Base-by-base conservation (phyloP, 306 rosid genomes). In the Sicyos baderoa region DNA sequence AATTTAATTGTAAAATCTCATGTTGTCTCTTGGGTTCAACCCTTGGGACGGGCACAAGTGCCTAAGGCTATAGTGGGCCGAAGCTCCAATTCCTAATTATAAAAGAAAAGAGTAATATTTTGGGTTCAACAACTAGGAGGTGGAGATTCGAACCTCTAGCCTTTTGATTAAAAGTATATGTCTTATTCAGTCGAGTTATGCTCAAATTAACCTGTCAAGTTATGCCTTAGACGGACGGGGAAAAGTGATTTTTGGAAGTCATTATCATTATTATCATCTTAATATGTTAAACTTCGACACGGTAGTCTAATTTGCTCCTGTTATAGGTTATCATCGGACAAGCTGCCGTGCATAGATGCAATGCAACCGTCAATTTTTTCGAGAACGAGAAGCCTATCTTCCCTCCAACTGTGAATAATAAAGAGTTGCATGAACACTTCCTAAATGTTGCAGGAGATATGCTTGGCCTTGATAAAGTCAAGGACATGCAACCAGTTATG, bases 281-380 rank as follows among this genome's bases (percentile, higher is more conserved):
- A 16, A 27, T 49, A 15, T 49, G 72, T 22, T 51, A 21, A 23
- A 29, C 60, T 35, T 35, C 2, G 4, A 64, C 7, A 17, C 16
- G 53, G 52, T 51, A 37, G 37, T 62, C 47, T 69, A 56, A 76
- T 74, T 50, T 15, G 4, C 72, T 73, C 67, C 60, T 59, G 72
- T 25, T 27, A 72, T 73, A 93, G 96, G 91, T 89, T 72, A 93
- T 90, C 76, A 77, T 37, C 3, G 87, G 85, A 16, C 98, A 93
- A 80, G 97, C 98, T 68, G 70, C 87, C 0, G 98, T 93, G 37
- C 97, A 86, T 23, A 85, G 94, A 82, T 89, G 98, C 84, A 89
- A 85, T 75, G 97, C 94, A 18, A 86, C 82, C 0, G 88, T 93
- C 23, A 49, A 66, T 70, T 93, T 89, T 76, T 23, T 66, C 22